These are phyloP conservation scores for Penicillium sp. DNA, from an alignment of 2,329 filamentous ascomycete genomes.

Conservation along the genomic window DNA sequence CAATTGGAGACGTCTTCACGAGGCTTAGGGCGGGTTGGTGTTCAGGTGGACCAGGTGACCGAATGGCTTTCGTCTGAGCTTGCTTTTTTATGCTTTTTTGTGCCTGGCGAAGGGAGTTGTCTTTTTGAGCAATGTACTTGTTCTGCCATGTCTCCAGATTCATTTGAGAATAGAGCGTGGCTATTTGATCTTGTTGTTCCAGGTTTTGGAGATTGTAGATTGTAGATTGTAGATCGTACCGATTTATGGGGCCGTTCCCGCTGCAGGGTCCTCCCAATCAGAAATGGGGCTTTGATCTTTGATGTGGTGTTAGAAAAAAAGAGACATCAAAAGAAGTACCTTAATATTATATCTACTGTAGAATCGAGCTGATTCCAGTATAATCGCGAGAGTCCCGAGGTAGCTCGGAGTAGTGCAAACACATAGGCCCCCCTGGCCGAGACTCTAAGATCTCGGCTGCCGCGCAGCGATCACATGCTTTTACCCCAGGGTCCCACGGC, in stretches of 20 bases:
- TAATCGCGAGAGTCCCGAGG: not conserved
- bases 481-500: not conserved
- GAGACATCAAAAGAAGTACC: not conserved
- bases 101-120: constrained; percentile 39
- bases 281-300: not conserved
- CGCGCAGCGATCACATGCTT: constrained; percentile 7
- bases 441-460: not conserved
- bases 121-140: constrained; percentile 41
- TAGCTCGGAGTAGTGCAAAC: not conserved
- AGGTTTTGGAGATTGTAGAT: not conserved
- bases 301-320: not conserved
- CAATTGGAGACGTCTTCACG: constrained; percentile 33
- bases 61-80: constrained; percentile 32
- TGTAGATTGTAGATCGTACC: not conserved
- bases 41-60: constrained; percentile 38
- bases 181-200: not conserved
- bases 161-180: constrained; percentile 23
- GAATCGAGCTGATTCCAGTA: not conserved
- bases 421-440: not conserved
- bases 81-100: constrained; percentile 31
- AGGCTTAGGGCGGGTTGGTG: constrained; percentile 36
- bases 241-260: not conserved
- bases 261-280: not conserved
- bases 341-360: not conserved
- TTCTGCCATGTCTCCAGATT: constrained; percentile 28